Percentiles rank a stretch among this genome's conserved stretches.
Evolutionary conservation across 2,329 filamentous ascomycete species (phyloP).

Genomic region (Metarhizium guizhouense): DNA sequence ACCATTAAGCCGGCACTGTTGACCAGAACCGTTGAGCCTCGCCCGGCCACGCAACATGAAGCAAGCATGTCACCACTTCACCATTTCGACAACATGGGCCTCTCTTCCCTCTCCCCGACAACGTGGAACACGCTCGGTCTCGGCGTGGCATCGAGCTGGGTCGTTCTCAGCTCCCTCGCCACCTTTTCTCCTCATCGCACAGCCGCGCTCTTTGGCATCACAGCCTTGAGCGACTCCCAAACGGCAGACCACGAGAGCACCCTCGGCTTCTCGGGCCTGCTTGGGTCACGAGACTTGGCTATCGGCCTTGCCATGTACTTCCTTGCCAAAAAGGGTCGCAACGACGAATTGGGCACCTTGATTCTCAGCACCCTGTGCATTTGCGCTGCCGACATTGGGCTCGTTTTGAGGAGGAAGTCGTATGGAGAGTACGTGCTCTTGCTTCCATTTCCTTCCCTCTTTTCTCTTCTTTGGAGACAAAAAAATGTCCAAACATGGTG

Average conservation of each 20-base stretch:
- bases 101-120: slow-evolving; percentile 3
- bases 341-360: no score
- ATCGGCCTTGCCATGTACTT: neutral
- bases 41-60: no score
- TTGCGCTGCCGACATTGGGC: slow-evolving; percentile 10
- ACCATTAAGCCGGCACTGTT: no score
- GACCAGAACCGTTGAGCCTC: no score
- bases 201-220: slow-evolving; percentile 8
- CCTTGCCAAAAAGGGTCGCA: no score
- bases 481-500: no score
- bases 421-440: neutral
- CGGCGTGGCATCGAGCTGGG: slow-evolving; percentile 10
- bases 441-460: neutral
- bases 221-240: neutral
- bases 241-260: neutral
- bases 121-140: slow-evolving; percentile 13
- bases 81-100: neutral
- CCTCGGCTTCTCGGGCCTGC: neutral
- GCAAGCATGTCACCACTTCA: no score
- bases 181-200: neutral
- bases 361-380: slow-evolving; percentile 11
- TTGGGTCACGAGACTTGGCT: slow-evolving; percentile 10
- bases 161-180: slow-evolving; percentile 8
- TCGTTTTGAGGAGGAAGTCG: slow-evolving; percentile 6
- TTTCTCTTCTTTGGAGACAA: neutral